phyloP scores from a whole-genome alignment of 148 eudicot genomes.

The Camellia sinensis region DNA sequence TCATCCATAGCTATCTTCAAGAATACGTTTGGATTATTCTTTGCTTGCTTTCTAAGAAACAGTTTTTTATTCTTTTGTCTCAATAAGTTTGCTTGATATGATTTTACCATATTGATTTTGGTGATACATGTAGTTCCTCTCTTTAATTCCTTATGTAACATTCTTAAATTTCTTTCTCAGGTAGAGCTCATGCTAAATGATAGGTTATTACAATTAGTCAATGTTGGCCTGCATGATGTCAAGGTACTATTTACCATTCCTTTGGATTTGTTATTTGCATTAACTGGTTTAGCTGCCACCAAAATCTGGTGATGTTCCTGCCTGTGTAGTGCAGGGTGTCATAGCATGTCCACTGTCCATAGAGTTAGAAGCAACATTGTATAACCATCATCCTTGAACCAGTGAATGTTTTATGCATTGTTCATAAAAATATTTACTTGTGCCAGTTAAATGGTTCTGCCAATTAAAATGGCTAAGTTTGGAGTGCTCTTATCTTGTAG shows the following conservation, averaged over 20 bases:
- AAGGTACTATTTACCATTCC: constrained; percentile 52
- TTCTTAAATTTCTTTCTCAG: constrained; percentile 30
- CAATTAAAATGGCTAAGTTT: not conserved
- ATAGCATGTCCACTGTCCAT: not conserved
- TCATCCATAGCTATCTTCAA: too few species aligned
- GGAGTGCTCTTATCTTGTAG: not conserved
- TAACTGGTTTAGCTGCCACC: not conserved
- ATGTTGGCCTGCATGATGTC: constrained; percentile 72
- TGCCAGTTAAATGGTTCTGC: not conserved
- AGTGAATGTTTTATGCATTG: constrained; percentile 1
- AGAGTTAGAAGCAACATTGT: constrained; percentile 6
- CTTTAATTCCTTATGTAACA: too few species aligned
- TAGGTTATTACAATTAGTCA: constrained; percentile 64
- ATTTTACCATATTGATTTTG: too few species aligned
- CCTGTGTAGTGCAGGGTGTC: not conserved
- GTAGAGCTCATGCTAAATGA: constrained; percentile 71
- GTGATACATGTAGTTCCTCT: too few species aligned
- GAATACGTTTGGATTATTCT: too few species aligned
- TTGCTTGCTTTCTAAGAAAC: too few species aligned
- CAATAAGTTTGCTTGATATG: too few species aligned
- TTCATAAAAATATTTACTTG: not conserved
- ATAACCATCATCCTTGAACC: constrained; percentile 18
- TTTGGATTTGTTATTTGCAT: constrained; percentile 14
- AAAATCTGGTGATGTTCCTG: not conserved
- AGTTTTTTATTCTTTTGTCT: too few species aligned